Conservation (phyloP, 2,329 filamentous ascomycete genomes). For the Volutella citrinella region DNA sequence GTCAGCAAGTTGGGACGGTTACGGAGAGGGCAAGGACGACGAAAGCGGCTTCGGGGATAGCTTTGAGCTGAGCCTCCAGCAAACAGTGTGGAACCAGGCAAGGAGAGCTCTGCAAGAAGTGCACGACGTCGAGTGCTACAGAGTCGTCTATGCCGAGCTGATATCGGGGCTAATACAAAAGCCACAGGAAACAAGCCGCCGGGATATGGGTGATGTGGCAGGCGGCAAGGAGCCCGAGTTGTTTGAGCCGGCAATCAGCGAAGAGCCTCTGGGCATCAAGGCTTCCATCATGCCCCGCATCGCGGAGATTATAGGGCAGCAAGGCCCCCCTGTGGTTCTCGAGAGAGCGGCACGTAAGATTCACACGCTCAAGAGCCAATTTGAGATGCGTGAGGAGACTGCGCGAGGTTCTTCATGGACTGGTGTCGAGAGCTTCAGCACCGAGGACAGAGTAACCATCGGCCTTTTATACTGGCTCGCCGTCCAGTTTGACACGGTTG, state of each 20-base stretch:
- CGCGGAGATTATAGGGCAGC: constrained; percentile 16
- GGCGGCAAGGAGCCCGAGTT: too few relatives aligned
- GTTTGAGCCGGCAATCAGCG: not conserved
- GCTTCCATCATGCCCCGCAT: constrained; percentile 9
- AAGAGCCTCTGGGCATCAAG: not conserved
- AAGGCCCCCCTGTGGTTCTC: constrained; percentile 20
- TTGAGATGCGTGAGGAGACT: constrained; percentile 20
- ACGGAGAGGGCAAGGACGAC: too few relatives aligned
- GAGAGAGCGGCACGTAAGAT: constrained; percentile 22
- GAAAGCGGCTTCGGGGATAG: too few relatives aligned
- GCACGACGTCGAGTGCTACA: constrained; percentile 33
- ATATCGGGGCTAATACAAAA: constrained; percentile 36
- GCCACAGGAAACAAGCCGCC: too few relatives aligned
- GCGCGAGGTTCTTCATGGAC: too few relatives aligned
- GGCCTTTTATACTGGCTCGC: constrained; percentile 56
- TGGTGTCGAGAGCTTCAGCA: not conserved
- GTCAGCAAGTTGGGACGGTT: too few relatives aligned
- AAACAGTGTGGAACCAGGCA: constrained; percentile 35
- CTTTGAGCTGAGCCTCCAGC: constrained; percentile 35
- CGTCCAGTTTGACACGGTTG: constrained; percentile 57
- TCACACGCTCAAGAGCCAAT: constrained; percentile 19
- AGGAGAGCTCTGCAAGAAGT: constrained; percentile 31
- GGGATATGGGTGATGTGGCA: too few relatives aligned
- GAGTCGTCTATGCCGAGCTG: constrained; percentile 36
- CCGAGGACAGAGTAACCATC: constrained; percentile 40